Conservation (phyloP, 1,139 yeast genomes). For the Geotrichum australiense region DNA sequence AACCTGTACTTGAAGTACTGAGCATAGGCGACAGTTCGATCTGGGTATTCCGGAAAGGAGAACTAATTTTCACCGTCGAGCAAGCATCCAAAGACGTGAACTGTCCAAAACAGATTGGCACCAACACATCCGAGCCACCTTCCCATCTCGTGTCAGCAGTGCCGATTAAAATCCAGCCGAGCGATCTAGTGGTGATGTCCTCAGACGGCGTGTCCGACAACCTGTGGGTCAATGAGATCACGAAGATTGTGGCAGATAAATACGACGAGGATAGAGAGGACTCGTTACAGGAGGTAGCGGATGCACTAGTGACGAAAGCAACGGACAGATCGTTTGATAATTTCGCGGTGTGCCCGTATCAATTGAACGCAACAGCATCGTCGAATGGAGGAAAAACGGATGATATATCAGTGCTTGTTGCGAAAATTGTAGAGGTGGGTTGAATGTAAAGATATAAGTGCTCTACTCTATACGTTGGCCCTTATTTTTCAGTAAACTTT, state of each 20-base stretch:
- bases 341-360: conserved; percentile 23
- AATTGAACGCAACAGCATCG: conserved; percentile 14
- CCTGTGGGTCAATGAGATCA: conserved; percentile 55
- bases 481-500: no score
- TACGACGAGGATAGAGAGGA: conserved; percentile 11
- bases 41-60: conserved; percentile 45
- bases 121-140: conserved; percentile 15
- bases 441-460: background rate
- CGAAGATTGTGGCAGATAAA: conserved; percentile 46
- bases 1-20: conserved; percentile 37
- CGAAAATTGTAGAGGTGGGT: conserved; percentile 9
- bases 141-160: conserved; percentile 8
- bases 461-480: no score
- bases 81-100: conserved; percentile 14
- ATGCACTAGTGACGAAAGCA: conserved; percentile 18
- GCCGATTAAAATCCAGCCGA: conserved; percentile 34
- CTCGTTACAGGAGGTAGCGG: conserved; percentile 19
- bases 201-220: conserved; percentile 95
- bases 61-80: conserved; percentile 41
- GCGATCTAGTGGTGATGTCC: conserved; percentile 75
- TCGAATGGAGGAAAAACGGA: conserved; percentile 22
- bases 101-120: conserved; percentile 17
- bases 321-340: conserved; percentile 22
- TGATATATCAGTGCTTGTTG: conserved; percentile 21
- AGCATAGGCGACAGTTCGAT: conserved; percentile 53